Conservation (phyloP, 441 rosid species). For the Iberis amara region DNA sequence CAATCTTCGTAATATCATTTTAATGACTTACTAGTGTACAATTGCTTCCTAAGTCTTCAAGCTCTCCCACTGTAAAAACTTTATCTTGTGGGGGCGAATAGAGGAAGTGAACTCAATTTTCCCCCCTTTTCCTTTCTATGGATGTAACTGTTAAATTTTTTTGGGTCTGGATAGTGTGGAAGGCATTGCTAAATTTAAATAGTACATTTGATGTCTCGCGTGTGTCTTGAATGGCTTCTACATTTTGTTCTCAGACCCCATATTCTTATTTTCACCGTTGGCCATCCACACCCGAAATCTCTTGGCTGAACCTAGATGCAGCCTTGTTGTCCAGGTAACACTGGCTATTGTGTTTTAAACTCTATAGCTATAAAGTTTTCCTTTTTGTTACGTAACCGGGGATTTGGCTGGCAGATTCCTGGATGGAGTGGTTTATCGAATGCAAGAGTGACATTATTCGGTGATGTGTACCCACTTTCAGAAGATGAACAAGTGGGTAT, state of each 20-base stretch:
- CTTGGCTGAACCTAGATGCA: constrained; percentile 86
- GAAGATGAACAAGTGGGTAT: constrained; percentile 69
- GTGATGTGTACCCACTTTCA: constrained; percentile 85
- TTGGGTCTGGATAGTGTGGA: constrained; percentile 10
- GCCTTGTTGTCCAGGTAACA: constrained; percentile 90
- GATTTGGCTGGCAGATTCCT: constrained; percentile 59
- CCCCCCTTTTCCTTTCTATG: not conserved
- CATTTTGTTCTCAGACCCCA: constrained; percentile 57
- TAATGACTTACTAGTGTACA: constrained; percentile 9
- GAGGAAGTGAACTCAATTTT: constrained; percentile 7
- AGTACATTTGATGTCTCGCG: constrained; percentile 8
- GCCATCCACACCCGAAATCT: constrained; percentile 91
- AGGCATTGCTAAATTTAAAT: constrained; percentile 5
- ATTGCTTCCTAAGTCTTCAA: constrained; percentile 8
- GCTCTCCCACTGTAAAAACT: constrained; percentile 1
- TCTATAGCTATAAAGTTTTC: constrained; percentile 13
- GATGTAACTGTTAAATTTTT: constrained; percentile 1
- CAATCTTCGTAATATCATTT: not conserved
- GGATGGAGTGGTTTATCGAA: constrained; percentile 98
- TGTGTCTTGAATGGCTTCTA: constrained; percentile 13
- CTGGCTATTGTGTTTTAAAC: constrained; percentile 5
- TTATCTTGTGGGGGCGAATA: constrained; percentile 1
- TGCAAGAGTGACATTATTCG: constrained; percentile 94
- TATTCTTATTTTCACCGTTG: constrained; percentile 88
- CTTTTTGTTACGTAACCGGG: constrained; percentile 24